Evolutionary conservation across 179 eudicot species (phyloP), one percentile per base, ranked within the genome.

Genomic region (Corrigiola litoralis): DNA sequence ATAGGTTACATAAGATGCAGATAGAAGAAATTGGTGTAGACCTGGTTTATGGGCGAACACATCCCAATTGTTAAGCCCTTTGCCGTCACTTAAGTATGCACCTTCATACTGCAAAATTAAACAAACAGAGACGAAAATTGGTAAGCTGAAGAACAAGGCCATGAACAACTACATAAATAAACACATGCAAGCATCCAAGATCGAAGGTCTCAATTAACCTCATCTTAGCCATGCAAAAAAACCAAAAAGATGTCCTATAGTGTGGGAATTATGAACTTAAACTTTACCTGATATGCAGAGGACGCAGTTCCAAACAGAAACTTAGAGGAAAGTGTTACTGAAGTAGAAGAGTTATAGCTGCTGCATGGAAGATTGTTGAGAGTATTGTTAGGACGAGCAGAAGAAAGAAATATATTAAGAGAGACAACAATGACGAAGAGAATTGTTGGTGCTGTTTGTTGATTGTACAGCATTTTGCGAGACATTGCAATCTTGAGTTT

Each of bases 61-160:
- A 77, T 88, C 92, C 92, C 92, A 88, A 63, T 86, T 88, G 40
- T 53, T 88, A 33, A 80, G 85, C 60, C 95, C 92, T 80, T 88
- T 88, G 17, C 95, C 95, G 34, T 82, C 92, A 71, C 75, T 71
- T 36, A 66, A 45, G 56, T 75, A 80, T 56, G 95, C 89, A 73
- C 95, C 95, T 80, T 88, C 95, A 56, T 74, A 88, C 95, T 88
- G 77, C n/a, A 55, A 74, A n/a, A 16, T 4, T 17, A 27, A 23
- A 14, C 6, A 2, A 12, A 41, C 61, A 17, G 13, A 13, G 47
- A n/a, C 11, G 11, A 21, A 10, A 1, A 16, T 2, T n/a, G n/a
- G n/a, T n/a, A n/a, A n/a, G n/a, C n/a, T n/a, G n/a, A n/a, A n/a
- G n/a, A n/a, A n/a, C n/a, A n/a, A n/a, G n/a, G n/a, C n/a, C n/a